Conservation (phyloP, 2,329 filamentous ascomycete genomes). For the Chrysosporium queenslandicum region DNA sequence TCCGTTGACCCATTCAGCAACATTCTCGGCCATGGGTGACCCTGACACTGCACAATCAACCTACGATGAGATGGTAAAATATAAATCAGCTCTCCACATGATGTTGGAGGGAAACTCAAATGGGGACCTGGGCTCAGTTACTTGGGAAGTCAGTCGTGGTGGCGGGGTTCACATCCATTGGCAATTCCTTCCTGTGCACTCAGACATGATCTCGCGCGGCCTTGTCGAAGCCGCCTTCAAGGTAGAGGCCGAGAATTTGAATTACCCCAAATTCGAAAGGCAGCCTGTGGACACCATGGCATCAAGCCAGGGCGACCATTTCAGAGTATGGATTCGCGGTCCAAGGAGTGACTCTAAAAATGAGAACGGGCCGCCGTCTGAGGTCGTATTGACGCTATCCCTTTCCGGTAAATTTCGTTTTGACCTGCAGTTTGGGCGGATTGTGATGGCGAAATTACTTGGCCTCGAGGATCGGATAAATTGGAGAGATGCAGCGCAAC, state of each 20-base stretch:
- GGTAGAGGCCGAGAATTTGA: slow-evolving; percentile 70
- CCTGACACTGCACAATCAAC: slow-evolving; percentile 49
- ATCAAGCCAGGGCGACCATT: slow-evolving; percentile 51
- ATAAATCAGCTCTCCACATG: slow-evolving; percentile 63
- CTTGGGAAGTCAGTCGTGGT: slow-evolving; percentile 80
- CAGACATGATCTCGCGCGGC: slow-evolving; percentile 57
- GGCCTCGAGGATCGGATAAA: slow-evolving; percentile 65
- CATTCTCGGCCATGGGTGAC: slow-evolving; percentile 56
- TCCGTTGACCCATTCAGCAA: slow-evolving; percentile 71
- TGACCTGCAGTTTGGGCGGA: slow-evolving; percentile 80
- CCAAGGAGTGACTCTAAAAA: slow-evolving; percentile 21
- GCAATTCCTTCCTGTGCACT: slow-evolving; percentile 76
- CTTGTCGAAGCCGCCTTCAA: slow-evolving; percentile 82
- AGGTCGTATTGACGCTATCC: slow-evolving; percentile 63
- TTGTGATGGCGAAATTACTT: slow-evolving; percentile 79
- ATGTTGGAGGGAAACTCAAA: slow-evolving; percentile 52
- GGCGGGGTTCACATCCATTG: slow-evolving; percentile 82
- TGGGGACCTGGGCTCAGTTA: slow-evolving; percentile 64
- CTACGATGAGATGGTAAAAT: slow-evolving; percentile 71
- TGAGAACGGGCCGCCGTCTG: slow-evolving; percentile 37
- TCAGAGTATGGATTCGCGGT: slow-evolving; percentile 71
- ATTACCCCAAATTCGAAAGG: slow-evolving; percentile 46
- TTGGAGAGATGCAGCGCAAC: slow-evolving; percentile 79
- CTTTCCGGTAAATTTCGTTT: slow-evolving; percentile 65
- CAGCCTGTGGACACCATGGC: slow-evolving; percentile 32